Percentiles rank a stretch among this genome's conserved stretches.
These are phyloP conservation scores for Boletus rex-veris DNA, from an alignment of 768 basidiomycete genomes.

Conservation along the genomic window DNA sequence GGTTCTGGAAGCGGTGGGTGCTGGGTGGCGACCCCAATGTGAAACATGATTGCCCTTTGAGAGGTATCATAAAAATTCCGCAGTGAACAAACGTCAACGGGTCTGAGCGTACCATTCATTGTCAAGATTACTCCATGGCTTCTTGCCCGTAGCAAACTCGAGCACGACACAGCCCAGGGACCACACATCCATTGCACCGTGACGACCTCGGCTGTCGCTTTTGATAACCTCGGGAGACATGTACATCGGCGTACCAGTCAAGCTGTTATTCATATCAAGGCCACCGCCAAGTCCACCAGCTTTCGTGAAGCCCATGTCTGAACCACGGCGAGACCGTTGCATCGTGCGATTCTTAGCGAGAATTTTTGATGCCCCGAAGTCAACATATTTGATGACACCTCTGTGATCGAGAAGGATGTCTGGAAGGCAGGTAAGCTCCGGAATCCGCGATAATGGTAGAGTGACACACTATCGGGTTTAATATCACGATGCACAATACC, in stretches of 20 bases:
- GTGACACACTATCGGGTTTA: conserved; percentile 91
- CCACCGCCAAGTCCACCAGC: conserved; percentile 36
- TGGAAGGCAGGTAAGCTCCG: conserved; percentile 33
- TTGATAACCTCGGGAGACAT: conserved; percentile 99
- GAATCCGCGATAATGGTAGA: not conserved
- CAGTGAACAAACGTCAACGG: not conserved
- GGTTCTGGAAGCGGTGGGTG: conserved; percentile 94
- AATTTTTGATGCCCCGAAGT: conserved; percentile 97
- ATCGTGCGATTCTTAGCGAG: conserved; percentile 87
- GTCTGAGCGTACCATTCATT: conserved; percentile 82
- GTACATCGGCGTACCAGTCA: conserved; percentile 99
- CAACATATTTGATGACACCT: conserved; percentile 94
- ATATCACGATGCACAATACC: conserved; percentile 95
- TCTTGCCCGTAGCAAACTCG: conserved; percentile 93
- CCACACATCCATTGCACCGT: conserved; percentile 99
- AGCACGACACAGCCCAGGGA: conserved; percentile 96
- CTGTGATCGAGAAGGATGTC: conserved; percentile 89
- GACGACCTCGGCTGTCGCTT: conserved; percentile 80
- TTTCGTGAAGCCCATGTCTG: conserved; percentile 38
- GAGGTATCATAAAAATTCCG: conserved; percentile 2
- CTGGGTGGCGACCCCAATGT: conserved; percentile 94
- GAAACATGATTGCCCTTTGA: conserved; percentile 98
- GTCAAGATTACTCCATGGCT: conserved; percentile 98
- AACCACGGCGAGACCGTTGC: conserved; percentile 59
- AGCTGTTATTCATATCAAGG: conserved; percentile 69